A percentile compares a stretch with the other conserved stretches of the same genome.
phyloP scores from a whole-genome alignment of 345 rosid species.

The Corchorus capsularis region DNA sequence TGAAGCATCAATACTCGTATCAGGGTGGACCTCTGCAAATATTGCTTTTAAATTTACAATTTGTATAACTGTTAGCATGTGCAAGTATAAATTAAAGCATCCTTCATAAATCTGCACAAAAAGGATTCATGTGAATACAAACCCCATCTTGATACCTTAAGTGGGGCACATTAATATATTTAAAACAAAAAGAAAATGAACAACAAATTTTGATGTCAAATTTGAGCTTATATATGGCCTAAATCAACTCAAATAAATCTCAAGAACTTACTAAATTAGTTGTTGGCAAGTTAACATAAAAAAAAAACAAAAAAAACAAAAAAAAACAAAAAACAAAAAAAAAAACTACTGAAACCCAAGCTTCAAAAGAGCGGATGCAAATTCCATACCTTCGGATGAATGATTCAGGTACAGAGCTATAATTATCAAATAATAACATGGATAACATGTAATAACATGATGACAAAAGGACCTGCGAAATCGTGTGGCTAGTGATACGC shows the following conservation, averaged over 20 bases:
- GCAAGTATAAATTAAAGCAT: slow-evolving; percentile 28
- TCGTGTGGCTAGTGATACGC: slow-evolving; percentile 29
- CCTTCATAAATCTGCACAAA: slow-evolving; percentile 50
- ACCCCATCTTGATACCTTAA: slow-evolving; percentile 34
- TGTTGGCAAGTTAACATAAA: slow-evolving; percentile 8
- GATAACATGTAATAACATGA: slow-evolving; percentile 22
- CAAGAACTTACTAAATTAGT: slow-evolving; percentile 20
- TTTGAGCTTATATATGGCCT: slow-evolving; percentile 16
- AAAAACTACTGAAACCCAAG: slow-evolving; percentile 20
- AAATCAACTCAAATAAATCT: slow-evolving; percentile 12
- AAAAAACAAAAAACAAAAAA: background rate
- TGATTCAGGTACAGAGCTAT: slow-evolving; percentile 34
- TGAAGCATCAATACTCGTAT: slow-evolving; percentile 19
- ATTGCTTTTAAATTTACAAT: slow-evolving; percentile 19
- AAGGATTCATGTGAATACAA: slow-evolving; percentile 35
- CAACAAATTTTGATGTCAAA: background rate
- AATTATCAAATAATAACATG: slow-evolving; percentile 20
- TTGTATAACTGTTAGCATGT: slow-evolving; percentile 23
- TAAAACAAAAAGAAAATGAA: background rate
- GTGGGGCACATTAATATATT: slow-evolving; percentile 19
- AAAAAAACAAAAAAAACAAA: background rate
- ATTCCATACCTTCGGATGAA: slow-evolving; percentile 44
- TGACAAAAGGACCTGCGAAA: slow-evolving; percentile 39
- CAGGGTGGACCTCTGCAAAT: slow-evolving; percentile 21
- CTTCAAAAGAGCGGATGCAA: slow-evolving; percentile 22